These are phyloP conservation scores for Polyporus tsugae DNA, from an alignment of 1,284 basidiomycete genomes.

Conservation along the genomic window DNA sequence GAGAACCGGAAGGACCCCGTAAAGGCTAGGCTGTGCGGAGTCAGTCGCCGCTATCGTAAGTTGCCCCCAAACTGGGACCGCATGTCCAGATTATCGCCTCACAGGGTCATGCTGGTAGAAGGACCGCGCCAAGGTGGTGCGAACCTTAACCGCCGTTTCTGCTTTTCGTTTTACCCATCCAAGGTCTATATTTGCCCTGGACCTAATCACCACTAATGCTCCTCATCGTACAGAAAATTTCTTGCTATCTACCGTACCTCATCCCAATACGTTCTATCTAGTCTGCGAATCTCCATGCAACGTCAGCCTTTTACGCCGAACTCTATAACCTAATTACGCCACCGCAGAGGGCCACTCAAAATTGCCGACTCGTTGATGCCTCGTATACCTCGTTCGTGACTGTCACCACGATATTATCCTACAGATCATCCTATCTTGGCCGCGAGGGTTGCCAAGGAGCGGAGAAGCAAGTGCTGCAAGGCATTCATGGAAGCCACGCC, in stretches of 20 bases:
- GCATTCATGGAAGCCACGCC: not conserved
- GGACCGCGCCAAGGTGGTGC: not conserved
- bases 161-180: not conserved
- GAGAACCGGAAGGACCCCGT: slow-evolving; percentile 23
- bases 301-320: not conserved
- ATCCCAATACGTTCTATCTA: not conserved
- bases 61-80: not conserved
- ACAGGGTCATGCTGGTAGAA: not conserved
- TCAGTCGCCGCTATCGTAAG: slow-evolving; percentile 2
- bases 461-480: not conserved
- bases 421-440: not conserved
- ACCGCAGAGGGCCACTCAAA: slow-evolving; percentile 4
- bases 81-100: not conserved
- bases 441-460: not conserved
- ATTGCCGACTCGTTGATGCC: not conserved
- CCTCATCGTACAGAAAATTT: not conserved
- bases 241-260: not conserved
- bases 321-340: not conserved
- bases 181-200: not conserved
- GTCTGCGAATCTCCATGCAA: not conserved
- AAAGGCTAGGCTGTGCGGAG: not conserved
- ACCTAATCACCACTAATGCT: slow-evolving; percentile 2
- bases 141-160: not conserved
- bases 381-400: not conserved
- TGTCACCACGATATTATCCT: not conserved